Evolutionary conservation across 306 rosid genomes (phyloP), one percentile per base, ranked within the genome.

Genomic region (Gleditsia sinensis): DNA sequence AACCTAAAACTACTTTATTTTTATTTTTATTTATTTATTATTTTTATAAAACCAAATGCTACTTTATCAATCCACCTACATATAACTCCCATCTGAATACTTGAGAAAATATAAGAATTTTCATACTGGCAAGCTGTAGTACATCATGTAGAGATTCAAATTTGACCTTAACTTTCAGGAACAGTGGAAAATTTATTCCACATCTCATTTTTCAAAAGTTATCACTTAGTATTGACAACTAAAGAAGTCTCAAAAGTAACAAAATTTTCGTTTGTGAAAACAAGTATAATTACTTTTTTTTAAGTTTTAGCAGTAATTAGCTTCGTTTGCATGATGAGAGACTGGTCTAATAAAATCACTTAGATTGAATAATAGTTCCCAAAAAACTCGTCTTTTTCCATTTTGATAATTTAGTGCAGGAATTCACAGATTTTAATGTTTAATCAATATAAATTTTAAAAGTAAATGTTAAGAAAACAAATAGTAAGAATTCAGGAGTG

Each of bases 121-220:
- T 12, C 56, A 9, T 39, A 40, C 24, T n/a, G 16, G 49, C 58
- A 59, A 72, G 60, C 49, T 20, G 14, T 8, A 8, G 33, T 27
- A 72, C 36, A 30, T 19, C 20, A 17, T 46, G 42, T 4, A 58
- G 23, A 58, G 50, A 45, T 24, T 4, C 30, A 25, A 55, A 2
- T 39, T 63, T 63, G 32, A 37, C n/a, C 45, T 63, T 23, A 10
- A 63, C 23, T 37, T 34, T 37, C 69, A 39, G 51, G 48, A 63
- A 63, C n/a, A 62, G 16, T 20, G 49, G 34, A 64, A 24, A 30
- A 12, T 13, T 16, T 42, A 19, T 42, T 64, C 8, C 7, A 64
- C 7, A 64, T 42, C 17, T 42, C 54, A 24, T 14, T 17, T 64
- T 21, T 64, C 25, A 23, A 64, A 55, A 33, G 16, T 33, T 60